phyloP scores from a whole-genome alignment of 306 rosid genomes.

The Quercus glauca region DNA sequence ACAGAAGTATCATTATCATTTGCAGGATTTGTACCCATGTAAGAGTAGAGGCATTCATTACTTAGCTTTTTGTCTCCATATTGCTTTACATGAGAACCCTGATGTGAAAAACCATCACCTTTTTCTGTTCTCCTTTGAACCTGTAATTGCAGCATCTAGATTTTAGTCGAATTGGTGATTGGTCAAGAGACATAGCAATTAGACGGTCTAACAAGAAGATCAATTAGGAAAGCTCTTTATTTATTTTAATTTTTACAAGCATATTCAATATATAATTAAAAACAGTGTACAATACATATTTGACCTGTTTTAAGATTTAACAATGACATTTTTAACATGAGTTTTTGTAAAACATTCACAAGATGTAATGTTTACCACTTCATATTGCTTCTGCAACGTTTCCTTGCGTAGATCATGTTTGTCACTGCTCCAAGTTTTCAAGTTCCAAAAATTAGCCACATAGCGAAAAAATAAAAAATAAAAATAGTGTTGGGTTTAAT shows the following conservation, averaged over 20 bases:
- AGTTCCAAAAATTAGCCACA: too few species aligned
- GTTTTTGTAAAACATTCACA: too few species aligned
- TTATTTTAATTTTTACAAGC: slow-evolving; percentile 39
- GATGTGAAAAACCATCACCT: not conserved
- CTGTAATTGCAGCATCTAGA: slow-evolving; percentile 5
- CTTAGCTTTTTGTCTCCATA: slow-evolving; percentile 23
- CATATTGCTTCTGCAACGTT: slow-evolving; percentile 34
- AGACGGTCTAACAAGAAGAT: slow-evolving; percentile 26
- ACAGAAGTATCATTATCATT: slow-evolving; percentile 6
- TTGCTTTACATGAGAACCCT: slow-evolving; percentile 39
- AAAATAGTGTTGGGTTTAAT: too few species aligned
- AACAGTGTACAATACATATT: too few species aligned
- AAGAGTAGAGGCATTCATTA: slow-evolving; percentile 18
- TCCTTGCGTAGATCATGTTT: slow-evolving; percentile 32
- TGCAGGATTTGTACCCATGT: slow-evolving; percentile 25
- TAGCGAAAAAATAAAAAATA: too few species aligned
- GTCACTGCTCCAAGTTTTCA: slow-evolving; percentile 8
- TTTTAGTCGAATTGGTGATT: too few species aligned
- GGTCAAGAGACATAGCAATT: not conserved
- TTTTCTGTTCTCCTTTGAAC: slow-evolving; percentile 32
- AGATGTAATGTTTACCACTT: slow-evolving; percentile 18
- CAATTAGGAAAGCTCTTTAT: slow-evolving; percentile 12
- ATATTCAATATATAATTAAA: slow-evolving; percentile 28
- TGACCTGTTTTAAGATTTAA: slow-evolving; percentile 45
- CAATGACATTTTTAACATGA: slow-evolving; percentile 24